Conservation (phyloP, 1,284 basidiomycete species). For the Amylostereum areolatum region DNA sequence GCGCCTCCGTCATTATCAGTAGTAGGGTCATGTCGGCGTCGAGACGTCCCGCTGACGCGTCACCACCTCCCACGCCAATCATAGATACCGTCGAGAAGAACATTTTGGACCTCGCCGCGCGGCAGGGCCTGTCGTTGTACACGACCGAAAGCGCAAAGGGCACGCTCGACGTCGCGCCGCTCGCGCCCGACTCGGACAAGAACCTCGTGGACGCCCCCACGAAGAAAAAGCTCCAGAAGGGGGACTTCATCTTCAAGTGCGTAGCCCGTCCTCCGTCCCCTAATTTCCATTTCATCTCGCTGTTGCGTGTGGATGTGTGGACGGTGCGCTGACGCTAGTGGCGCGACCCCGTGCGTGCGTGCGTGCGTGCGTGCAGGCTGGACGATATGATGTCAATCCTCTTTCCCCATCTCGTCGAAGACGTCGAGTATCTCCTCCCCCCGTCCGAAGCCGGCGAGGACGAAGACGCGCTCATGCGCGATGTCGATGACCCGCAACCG, state of each 20-base stretch:
- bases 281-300: no score
- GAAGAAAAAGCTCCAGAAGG: constrained; percentile 48
- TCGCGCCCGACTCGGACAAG: constrained; percentile 39
- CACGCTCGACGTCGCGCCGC: constrained; percentile 52
- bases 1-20: constrained; percentile 5
- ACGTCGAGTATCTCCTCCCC: constrained; percentile 56
- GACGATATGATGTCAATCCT: constrained; percentile 76
- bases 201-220: constrained; percentile 42
- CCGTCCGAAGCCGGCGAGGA: constrained; percentile 28
- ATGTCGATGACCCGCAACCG: no score
- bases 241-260: constrained; percentile 73
- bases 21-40: neutral
- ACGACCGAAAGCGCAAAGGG: constrained; percentile 63
- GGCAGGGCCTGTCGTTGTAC: constrained; percentile 69
- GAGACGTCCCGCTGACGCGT: no score
- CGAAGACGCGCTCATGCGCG: no score
- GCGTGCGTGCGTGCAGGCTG: constrained; percentile 32
- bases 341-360: no score
- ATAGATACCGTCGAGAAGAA: constrained; percentile 72
- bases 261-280: no score
- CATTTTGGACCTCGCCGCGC: constrained; percentile 72
- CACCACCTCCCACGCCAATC: no score
- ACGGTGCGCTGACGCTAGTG: no score
- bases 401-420: constrained; percentile 74
- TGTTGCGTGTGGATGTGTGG: no score